These are phyloP conservation scores for Sarocladium brachiariae DNA, from an alignment of 2,329 filamentous ascomycete species.

Conservation along the genomic window DNA sequence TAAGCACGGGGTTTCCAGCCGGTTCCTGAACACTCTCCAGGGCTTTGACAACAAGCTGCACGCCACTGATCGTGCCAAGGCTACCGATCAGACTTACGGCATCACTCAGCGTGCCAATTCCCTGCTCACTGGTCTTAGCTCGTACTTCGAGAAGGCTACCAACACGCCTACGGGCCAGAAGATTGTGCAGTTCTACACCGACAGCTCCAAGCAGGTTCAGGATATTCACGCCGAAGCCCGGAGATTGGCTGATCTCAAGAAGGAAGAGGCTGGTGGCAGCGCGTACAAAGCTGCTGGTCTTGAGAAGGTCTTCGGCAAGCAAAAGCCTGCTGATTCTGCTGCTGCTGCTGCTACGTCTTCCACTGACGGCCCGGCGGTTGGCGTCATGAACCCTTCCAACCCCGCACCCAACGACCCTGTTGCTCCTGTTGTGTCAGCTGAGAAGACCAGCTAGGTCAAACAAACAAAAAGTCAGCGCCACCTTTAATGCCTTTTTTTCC, in stretches of 20 bases:
- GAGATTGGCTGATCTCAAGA: slow-evolving; percentile 83
- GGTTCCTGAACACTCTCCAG: slow-evolving; percentile 71
- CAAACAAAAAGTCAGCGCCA: not conserved
- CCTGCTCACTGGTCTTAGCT: slow-evolving; percentile 59
- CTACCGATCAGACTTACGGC: slow-evolving; percentile 77
- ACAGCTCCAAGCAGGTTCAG: slow-evolving; percentile 79
- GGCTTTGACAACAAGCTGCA: slow-evolving; percentile 81
- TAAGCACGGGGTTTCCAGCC: slow-evolving; percentile 76
- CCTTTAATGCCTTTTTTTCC: too few species aligned
- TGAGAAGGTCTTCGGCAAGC: slow-evolving; percentile 51
- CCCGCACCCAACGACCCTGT: slow-evolving; percentile 9
- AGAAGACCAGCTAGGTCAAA: slow-evolving; percentile 11
- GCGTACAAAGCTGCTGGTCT: slow-evolving; percentile 54
- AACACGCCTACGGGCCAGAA: slow-evolving; percentile 83
- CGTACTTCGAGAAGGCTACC: slow-evolving; percentile 92
- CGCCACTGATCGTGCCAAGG: slow-evolving; percentile 77
- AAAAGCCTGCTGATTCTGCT: slow-evolving; percentile 29
- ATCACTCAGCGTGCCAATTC: slow-evolving; percentile 66
- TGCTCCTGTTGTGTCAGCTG: not conserved
- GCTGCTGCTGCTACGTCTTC: slow-evolving; percentile 25
- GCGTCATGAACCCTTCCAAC: slow-evolving; percentile 8
- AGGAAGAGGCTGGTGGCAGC: slow-evolving; percentile 51
- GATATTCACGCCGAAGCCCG: slow-evolving; percentile 91
- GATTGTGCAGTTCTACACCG: slow-evolving; percentile 79
- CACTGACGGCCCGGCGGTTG: slow-evolving; percentile 13